Conservation (phyloP, 2,329 filamentous ascomycete species). For the Alternaria panax region DNA sequence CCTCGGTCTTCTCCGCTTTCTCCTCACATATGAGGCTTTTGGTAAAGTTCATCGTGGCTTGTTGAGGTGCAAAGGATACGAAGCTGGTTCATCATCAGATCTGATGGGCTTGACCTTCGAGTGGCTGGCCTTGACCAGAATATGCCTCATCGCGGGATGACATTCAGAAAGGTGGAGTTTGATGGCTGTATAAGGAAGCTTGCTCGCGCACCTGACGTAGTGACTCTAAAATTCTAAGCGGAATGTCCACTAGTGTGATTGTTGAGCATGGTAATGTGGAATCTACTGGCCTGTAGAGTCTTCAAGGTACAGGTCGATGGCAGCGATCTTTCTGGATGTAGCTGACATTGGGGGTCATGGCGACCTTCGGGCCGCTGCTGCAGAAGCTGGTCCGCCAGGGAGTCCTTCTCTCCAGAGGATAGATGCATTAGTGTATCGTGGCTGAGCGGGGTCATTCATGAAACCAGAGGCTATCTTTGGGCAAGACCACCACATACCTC, state of each 20-base stretch:
- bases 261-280: neutral
- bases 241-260: neutral
- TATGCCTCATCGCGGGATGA: neutral
- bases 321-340: neutral
- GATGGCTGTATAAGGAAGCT: neutral
- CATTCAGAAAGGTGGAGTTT: neutral
- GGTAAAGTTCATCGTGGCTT: conserved; percentile 1
- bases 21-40: neutral
- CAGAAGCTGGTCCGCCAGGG: neutral
- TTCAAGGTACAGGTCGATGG: neutral
- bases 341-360: neutral
- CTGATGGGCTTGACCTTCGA: conserved; percentile 5
- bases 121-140: neutral
- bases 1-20: neutral
- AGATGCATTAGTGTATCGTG: neutral
- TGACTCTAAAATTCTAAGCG: conserved; percentile 3
- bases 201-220: conserved; percentile 1
- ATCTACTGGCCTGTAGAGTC: neutral
- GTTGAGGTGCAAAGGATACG: conserved; percentile 3
- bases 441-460: conserved; percentile 3
- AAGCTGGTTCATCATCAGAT: neutral
- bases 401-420: neutral
- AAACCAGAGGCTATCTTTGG: neutral
- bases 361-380: neutral
- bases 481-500: neutral